Evolutionary conservation across 148 eudicot genomes (phyloP), one percentile per base, ranked within the genome.

Genomic region (Agrostemma githago): DNA sequence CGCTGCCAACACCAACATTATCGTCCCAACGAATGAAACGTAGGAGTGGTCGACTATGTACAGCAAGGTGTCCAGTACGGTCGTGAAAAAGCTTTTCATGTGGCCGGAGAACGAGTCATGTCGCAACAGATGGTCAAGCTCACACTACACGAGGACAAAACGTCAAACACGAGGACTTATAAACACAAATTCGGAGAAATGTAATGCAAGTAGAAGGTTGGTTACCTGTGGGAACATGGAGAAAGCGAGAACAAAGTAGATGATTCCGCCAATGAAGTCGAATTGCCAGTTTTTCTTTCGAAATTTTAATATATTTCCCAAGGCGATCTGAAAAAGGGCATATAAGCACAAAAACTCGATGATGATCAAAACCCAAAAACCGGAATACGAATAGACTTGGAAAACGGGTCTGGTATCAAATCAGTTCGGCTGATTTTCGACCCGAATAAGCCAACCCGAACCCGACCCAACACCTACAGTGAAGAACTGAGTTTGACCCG

Each of bases 271-370:
- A 79, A 96, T 92, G 68, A 89, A 85, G 77, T 96, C 99, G 79
- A 96, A 96, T 77, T 96, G 99, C 99, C 99, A 96, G 76, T 96
- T 96, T 83, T 96, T 96, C 89, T 96, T 96, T 64, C 99, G 85
- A 77, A 96, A 96, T 81, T 96, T 96, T 87, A 92, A 78, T 79
- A 96, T 96, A 75, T 96, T 96, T 61, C 97, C 97, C 83, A 96
- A 76, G 75, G 99, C 99, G 85, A 96, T 96, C 99, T 95, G 93
- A 75, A 78, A 57, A 72, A 26, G 34, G 34, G 34, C 34, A 26
- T 26, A 26, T 26, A 26, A 26, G 34, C 34, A 26, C 34, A 26
- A 26, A 26, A 26, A 26, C 1, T 26, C 34, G 34, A 26, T 26
- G 34, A 26, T 26, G 34, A 26, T 26, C 34, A 26, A 26, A 26